phyloP scores from a whole-genome alignment of 1,284 basidiomycete genomes.

The Ceratobasidium sp. region DNA sequence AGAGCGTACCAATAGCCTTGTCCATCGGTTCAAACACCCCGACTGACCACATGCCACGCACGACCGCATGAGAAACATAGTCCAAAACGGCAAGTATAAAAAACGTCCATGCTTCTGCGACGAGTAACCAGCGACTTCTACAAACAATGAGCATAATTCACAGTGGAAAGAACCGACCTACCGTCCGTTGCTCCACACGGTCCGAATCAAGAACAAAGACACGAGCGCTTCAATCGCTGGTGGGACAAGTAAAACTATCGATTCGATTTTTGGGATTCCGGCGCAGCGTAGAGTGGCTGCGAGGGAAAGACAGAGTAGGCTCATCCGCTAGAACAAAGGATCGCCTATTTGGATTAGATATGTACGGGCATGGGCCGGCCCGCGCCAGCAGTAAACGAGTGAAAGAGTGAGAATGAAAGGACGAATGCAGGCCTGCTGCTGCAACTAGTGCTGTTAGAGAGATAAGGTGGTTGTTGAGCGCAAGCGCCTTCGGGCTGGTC shows the following conservation, averaged over 20 bases:
- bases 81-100: constrained; percentile 65
- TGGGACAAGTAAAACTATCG: constrained; percentile 63
- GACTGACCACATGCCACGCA: constrained; percentile 54
- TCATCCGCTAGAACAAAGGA: constrained; percentile 47
- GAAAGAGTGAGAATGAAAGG: constrained; percentile 18
- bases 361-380: constrained; percentile 35
- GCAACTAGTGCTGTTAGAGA: background rate
- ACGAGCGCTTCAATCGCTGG: constrained; percentile 66
- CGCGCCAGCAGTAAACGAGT: constrained; percentile 13
- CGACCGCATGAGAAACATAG: constrained; percentile 61
- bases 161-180: constrained; percentile 51
- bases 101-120: constrained; percentile 65
- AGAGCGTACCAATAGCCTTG: constrained; percentile 56
- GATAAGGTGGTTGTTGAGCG: constrained; percentile 1
- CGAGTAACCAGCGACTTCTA: constrained; percentile 64
- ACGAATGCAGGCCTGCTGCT: constrained; percentile 34
- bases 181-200: constrained; percentile 61
- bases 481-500: constrained; percentile 10
- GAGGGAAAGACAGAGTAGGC: constrained; percentile 67
- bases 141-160: constrained; percentile 10
- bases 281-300: constrained; percentile 72
- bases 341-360: constrained; percentile 1
- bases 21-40: constrained; percentile 54
- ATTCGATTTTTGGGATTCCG: constrained; percentile 58
- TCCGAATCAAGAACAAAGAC: constrained; percentile 59